These are phyloP conservation scores for Kwoniella dendrophila DNA, from an alignment of 768 basidiomycete species.

Conservation along the genomic window DNA sequence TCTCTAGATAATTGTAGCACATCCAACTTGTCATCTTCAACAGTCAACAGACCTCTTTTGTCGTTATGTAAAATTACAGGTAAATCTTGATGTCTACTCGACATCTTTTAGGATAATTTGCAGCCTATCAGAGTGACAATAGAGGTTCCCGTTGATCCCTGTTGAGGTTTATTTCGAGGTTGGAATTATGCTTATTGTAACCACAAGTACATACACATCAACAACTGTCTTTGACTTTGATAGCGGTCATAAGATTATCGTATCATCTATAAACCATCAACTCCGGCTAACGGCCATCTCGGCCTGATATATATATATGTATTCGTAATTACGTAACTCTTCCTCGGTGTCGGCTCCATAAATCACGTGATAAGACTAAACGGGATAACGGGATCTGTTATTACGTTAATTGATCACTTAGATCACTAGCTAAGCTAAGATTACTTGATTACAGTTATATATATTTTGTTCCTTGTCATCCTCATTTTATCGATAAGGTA, in stretches of 20 bases:
- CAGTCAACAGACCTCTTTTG: constrained; percentile 44
- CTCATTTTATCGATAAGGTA: too few species aligned
- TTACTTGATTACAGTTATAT: too few species aligned
- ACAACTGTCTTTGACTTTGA: not conserved
- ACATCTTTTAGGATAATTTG: too few species aligned
- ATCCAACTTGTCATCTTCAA: constrained; percentile 47
- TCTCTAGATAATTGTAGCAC: constrained; percentile 47
- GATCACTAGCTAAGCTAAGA: too few species aligned
- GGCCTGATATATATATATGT: not conserved
- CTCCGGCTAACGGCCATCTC: not conserved
- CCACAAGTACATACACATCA: not conserved
- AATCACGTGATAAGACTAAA: not conserved
- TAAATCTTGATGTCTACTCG: constrained; percentile 38
- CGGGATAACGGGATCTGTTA: not conserved
- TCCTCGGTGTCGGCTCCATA: too few species aligned
- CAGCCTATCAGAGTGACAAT: not conserved
- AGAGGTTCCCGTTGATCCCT: not conserved
- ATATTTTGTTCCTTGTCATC: too few species aligned
- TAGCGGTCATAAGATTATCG: not conserved
- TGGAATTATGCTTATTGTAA: too few species aligned
- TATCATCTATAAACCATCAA: not conserved
- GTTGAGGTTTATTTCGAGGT: too few species aligned
- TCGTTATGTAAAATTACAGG: constrained; percentile 49
- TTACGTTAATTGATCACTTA: too few species aligned
- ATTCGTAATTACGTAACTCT: too few species aligned